Evolutionary conservation across 2,329 filamentous ascomycete species (phyloP).

Genomic region (Pestalotiopsis fici): DNA sequence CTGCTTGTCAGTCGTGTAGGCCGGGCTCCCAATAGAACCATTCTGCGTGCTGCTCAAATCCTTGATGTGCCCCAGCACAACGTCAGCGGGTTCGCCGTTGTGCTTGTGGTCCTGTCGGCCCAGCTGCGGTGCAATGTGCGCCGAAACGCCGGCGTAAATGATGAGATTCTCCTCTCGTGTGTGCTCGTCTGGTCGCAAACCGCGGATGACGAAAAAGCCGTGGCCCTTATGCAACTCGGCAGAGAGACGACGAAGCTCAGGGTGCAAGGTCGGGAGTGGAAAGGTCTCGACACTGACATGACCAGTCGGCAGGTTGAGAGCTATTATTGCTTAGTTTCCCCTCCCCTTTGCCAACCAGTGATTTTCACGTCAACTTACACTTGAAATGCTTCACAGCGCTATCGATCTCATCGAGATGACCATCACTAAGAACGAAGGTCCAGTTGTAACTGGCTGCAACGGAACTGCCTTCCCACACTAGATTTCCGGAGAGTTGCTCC

Average conservation of each 20-base stretch:
- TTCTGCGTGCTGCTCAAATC: constrained; percentile 45
- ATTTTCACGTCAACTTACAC: constrained; percentile 26
- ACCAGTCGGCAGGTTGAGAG: constrained; percentile 36
- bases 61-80: constrained; percentile 62
- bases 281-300: constrained; percentile 53
- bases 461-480: constrained; percentile 59
- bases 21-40: constrained; percentile 54
- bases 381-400: constrained; percentile 42
- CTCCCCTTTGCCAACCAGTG: neutral
- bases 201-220: constrained; percentile 63
- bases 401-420: constrained; percentile 51
- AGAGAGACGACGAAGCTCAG: constrained; percentile 51
- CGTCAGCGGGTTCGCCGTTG: constrained; percentile 47
- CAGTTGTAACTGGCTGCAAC: constrained; percentile 51
- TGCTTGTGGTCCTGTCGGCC: constrained; percentile 52
- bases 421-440: constrained; percentile 48
- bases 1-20: constrained; percentile 62
- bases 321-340: constrained; percentile 19
- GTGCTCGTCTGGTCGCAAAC: constrained; percentile 53
- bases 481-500: constrained; percentile 41
- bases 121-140: constrained; percentile 56
- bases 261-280: constrained; percentile 52
- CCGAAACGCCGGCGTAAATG: constrained; percentile 61
- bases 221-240: constrained; percentile 56
- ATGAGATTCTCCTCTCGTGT: constrained; percentile 57